Evolutionary conservation across 345 rosid species (phyloP).

Genomic region (Adansonia digitata): DNA sequence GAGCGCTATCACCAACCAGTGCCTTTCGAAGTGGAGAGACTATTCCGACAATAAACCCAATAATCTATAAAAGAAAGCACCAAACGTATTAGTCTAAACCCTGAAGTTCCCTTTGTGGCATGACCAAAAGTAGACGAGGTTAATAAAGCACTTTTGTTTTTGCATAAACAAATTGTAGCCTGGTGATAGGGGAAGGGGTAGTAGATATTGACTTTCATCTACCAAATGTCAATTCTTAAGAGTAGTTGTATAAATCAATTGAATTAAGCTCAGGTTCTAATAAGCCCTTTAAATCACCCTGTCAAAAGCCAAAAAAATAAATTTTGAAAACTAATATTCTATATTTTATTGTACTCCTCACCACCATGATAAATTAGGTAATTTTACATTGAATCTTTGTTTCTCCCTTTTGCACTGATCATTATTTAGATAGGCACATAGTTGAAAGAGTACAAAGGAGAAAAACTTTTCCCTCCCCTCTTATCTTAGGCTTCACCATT

Average conservation of each 20-base stretch:
- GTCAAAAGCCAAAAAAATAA: not conserved
- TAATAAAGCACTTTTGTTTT: not conserved
- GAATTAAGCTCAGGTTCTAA: no score
- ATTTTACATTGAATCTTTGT: not conserved
- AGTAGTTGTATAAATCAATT: no score
- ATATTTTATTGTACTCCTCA: not conserved
- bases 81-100: not conserved
- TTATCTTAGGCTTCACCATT: not conserved
- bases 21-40: conserved; percentile 37
- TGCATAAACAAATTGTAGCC: no score
- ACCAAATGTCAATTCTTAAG: no score
- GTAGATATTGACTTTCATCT: no score
- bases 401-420: not conserved
- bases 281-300: not conserved
- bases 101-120: not conserved
- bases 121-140: not conserved
- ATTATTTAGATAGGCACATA: not conserved
- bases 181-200: no score
- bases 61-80: conserved; percentile 30
- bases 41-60: conserved; percentile 52
- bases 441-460: not conserved
- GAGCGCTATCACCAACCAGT: conserved; percentile 45
- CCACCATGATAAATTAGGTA: not conserved
- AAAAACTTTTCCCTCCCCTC: not conserved
- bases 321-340: not conserved